Conservation (phyloP, 1,284 basidiomycete species). For the Ceratobasidium sp. region DNA sequence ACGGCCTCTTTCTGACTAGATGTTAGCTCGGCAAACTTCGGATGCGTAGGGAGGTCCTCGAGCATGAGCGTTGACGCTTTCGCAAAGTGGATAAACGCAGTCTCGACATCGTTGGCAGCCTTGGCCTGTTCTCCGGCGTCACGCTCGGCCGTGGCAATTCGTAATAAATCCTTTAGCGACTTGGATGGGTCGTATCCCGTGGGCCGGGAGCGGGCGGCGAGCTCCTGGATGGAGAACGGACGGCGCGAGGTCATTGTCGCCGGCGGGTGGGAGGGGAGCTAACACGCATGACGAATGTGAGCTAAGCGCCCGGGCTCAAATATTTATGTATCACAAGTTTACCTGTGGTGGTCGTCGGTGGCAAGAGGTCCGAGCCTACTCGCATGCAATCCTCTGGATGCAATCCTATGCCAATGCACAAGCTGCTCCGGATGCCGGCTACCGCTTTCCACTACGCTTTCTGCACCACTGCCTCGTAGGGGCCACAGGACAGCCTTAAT, state of each 20-base stretch:
- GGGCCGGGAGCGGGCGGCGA: slow-evolving; percentile 46
- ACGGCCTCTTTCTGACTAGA: slow-evolving; percentile 59
- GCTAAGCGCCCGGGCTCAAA: slow-evolving; percentile 9
- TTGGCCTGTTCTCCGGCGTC: slow-evolving; percentile 60
- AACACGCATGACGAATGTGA: slow-evolving; percentile 3
- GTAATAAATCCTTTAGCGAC: slow-evolving; percentile 52
- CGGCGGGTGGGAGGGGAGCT: neutral
- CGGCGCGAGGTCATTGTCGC: slow-evolving; percentile 29
- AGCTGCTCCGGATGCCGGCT: neutral
- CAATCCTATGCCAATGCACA: too few species aligned
- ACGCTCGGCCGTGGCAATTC: slow-evolving; percentile 57
- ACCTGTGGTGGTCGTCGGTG: neutral
- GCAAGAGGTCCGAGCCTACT: neutral
- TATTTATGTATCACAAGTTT: neutral
- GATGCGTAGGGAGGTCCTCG: slow-evolving; percentile 71
- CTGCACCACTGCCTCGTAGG: neutral
- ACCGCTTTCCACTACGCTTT: neutral
- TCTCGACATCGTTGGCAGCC: slow-evolving; percentile 65
- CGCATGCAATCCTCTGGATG: too few species aligned
- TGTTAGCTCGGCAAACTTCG: slow-evolving; percentile 58
- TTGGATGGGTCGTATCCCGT: slow-evolving; percentile 49
- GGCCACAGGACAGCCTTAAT: slow-evolving; percentile 4
- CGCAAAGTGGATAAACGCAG: slow-evolving; percentile 70
- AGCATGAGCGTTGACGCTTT: slow-evolving; percentile 73
- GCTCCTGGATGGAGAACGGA: slow-evolving; percentile 49